phyloP scores from a whole-genome alignment of 2,329 filamentous ascomycete genomes.

The Sporothrix globosa region DNA sequence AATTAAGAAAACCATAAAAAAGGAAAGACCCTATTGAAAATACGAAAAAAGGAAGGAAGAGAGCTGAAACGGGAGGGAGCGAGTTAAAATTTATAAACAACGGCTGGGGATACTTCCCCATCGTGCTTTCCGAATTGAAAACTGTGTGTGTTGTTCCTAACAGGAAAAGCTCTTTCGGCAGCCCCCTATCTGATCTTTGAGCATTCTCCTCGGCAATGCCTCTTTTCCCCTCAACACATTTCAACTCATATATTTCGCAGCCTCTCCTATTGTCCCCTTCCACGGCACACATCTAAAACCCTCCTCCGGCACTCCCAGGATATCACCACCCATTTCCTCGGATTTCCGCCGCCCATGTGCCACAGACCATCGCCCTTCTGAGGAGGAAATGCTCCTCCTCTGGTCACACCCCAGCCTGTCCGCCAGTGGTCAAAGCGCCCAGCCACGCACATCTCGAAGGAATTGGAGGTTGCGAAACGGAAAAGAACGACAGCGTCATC shows the following conservation, averaged over 20 bases:
- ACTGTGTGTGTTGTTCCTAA: background rate
- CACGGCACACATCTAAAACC: background rate
- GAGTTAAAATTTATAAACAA: background rate
- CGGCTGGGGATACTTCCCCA: background rate
- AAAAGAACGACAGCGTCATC: conserved; percentile 6
- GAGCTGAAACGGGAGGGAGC: background rate
- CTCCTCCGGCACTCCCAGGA: background rate
- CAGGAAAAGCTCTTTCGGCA: background rate
- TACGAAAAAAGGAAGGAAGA: conserved; percentile 11
- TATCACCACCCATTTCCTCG: conserved; percentile 13
- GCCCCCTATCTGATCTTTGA: background rate
- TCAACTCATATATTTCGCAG: background rate
- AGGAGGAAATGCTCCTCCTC: conserved; percentile 1
- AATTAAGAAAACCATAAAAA: background rate
- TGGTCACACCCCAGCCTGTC: conserved; percentile 8
- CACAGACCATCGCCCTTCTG: background rate
- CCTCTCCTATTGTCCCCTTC: conserved; percentile 7
- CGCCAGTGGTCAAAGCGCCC: conserved; percentile 21
- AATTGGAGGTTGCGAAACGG: background rate
- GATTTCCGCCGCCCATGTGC: conserved; percentile 1
- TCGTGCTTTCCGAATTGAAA: conserved; percentile 27
- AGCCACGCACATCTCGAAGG: background rate
- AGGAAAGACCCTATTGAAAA: background rate
- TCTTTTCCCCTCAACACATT: conserved; percentile 1
- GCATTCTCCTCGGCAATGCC: background rate